A percentile compares a stretch with the other conserved stretches of the same genome.
phyloP scores from a whole-genome alignment of 805 yeast species.

The Yarrowia sp. region DNA sequence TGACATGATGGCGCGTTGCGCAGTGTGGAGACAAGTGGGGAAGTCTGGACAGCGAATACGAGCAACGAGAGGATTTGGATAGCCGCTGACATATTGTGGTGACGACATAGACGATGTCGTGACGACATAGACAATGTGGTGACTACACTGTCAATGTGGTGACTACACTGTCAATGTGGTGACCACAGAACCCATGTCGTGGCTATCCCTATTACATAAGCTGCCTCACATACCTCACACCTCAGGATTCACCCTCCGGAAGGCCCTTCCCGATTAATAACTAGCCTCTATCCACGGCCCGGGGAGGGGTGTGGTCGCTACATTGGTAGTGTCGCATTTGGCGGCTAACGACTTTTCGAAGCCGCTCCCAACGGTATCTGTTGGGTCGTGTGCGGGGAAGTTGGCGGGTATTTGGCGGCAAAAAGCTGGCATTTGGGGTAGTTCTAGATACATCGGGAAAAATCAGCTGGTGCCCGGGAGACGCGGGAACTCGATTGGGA shows the following conservation, averaged over 20 bases:
- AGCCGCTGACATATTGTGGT: too few species aligned
- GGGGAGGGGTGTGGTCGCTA: too few species aligned
- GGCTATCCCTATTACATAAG: too few species aligned
- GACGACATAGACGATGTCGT: not conserved
- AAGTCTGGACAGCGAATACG: too few species aligned
- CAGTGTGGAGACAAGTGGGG: too few species aligned
- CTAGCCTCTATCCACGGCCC: conserved; percentile 1
- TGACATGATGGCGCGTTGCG: not conserved
- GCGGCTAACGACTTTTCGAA: not conserved
- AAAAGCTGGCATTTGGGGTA: too few species aligned
- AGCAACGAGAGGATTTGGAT: too few species aligned
- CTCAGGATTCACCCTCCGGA: too few species aligned
- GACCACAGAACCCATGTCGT: not conserved
- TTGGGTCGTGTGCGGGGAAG: conserved; percentile 21
- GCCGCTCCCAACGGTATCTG: conserved; percentile 17
- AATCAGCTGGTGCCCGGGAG: not conserved
- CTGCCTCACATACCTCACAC: too few species aligned
- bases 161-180: not conserved
- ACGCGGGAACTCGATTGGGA: too few species aligned
- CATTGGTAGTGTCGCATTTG: not conserved
- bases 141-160: not conserved
- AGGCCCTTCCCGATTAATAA: not conserved
- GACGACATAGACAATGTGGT: not conserved
- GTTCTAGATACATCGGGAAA: not conserved
- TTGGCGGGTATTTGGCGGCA: too few species aligned